Evolutionary conservation across 768 basidiomycete genomes (phyloP).

Genomic region (Imleria badia): DNA sequence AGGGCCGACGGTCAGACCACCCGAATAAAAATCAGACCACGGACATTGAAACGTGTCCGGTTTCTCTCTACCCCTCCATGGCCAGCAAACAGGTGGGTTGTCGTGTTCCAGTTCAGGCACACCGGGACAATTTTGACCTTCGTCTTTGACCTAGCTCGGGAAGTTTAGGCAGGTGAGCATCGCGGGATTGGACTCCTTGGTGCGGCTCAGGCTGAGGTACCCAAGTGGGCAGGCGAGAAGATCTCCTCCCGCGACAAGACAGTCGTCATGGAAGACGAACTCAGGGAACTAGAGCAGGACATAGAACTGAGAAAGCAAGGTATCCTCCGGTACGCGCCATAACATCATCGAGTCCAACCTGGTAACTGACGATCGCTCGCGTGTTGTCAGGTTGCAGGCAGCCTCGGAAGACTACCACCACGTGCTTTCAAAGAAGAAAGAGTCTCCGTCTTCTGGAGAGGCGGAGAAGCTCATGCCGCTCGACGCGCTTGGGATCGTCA

Average conservation of each 20-base stretch:
- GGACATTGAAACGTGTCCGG: background rate
- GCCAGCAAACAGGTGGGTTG: constrained; percentile 61
- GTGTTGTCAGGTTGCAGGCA: constrained; percentile 54
- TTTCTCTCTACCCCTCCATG: constrained; percentile 39
- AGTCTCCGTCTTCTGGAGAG: constrained; percentile 59
- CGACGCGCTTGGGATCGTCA: constrained; percentile 80
- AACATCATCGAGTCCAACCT: background rate
- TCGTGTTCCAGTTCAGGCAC: background rate
- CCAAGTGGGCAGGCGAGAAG: constrained; percentile 91
- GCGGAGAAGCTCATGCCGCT: constrained; percentile 70
- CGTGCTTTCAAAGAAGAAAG: constrained; percentile 73
- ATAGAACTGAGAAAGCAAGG: constrained; percentile 79
- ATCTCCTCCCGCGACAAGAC: constrained; percentile 85
- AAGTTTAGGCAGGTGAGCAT: constrained; percentile 69
- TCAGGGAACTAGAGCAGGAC: constrained; percentile 79
- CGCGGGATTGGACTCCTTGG: constrained; percentile 1
- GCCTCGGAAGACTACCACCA: constrained; percentile 74
- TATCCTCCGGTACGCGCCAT: constrained; percentile 57
- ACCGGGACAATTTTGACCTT: background rate
- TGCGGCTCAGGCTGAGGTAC: constrained; percentile 15
- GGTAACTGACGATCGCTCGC: background rate
- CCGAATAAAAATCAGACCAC: constrained; percentile 19
- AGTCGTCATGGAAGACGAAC: constrained; percentile 65
- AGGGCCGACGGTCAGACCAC: constrained; percentile 16
- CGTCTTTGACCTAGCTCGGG: constrained; percentile 52